Evolutionary conservation across 495 filamentous ascomycete genomes (phyloP).

Genomic region (Thermochaetoides thermophila): DNA sequence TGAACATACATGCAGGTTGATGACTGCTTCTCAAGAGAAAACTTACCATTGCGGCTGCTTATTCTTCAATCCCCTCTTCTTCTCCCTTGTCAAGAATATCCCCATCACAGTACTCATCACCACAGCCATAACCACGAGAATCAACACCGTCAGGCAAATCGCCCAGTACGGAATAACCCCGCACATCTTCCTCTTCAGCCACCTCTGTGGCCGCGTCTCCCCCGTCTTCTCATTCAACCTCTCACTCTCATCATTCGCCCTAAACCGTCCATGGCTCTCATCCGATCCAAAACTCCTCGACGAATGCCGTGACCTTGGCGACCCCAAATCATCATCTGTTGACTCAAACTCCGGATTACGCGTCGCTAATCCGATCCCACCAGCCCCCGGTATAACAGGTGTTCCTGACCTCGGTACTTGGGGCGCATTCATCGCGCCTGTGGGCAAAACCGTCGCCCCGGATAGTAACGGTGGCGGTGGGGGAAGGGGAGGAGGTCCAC

Average conservation of each 20-base stretch:
- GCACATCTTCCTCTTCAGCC: constrained; percentile 43
- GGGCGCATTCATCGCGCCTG: neutral
- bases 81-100: constrained; percentile 16
- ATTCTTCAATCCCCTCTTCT: too few relatives aligned
- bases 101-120: constrained; percentile 46
- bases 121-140: constrained; percentile 43
- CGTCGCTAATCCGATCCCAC: constrained; percentile 38
- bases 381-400: constrained; percentile 31
- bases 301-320: constrained; percentile 38
- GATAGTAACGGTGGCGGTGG: neutral
- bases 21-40: constrained; percentile 10
- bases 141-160: constrained; percentile 36
- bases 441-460: neutral
- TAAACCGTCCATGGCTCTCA: constrained; percentile 27
- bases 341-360: constrained; percentile 42
- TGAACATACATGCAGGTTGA: neutral
- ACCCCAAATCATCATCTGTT: constrained; percentile 34
- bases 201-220: constrained; percentile 40
- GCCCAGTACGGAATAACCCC: constrained; percentile 57
- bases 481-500: neutral
- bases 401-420: too few relatives aligned
- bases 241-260: constrained; percentile 21
- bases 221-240: constrained; percentile 28
- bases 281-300: constrained; percentile 34
- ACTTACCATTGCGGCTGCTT: constrained; percentile 16